Conservation (phyloP, 2,329 filamentous ascomycete species). For the Myriosclerotinia scirpicola region DNA sequence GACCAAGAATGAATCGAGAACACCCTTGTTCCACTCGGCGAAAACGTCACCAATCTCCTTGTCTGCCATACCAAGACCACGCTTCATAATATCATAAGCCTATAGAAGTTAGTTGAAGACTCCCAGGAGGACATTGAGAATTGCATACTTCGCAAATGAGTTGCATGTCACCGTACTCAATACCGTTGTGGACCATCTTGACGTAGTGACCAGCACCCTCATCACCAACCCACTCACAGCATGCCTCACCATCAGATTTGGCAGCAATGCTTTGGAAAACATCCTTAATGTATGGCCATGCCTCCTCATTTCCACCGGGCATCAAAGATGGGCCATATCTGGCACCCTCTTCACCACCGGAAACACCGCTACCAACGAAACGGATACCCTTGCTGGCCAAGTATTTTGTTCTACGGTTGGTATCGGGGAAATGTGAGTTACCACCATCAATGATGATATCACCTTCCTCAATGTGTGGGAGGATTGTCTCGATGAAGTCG, state of each 20-base stretch:
- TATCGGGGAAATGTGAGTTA: conserved; percentile 99
- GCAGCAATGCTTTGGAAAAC: conserved; percentile 97
- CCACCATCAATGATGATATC: conserved; percentile 99
- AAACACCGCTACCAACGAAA: conserved; percentile 96
- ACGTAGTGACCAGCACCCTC: conserved; percentile 99
- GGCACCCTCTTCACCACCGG: conserved; percentile 98
- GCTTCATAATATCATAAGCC: conserved; percentile 99
- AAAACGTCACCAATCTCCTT: conserved; percentile 97
- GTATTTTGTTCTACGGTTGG: conserved; percentile 94
- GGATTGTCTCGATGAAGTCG: conserved; percentile 95
- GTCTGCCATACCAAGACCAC: conserved; percentile 80
- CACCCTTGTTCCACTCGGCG: conserved; percentile 96
- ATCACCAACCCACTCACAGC: conserved; percentile 99
- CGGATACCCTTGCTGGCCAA: conserved; percentile 82
- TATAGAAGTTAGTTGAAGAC: conserved; percentile 44
- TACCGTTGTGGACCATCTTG: conserved; percentile 99
- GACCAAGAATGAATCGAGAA: conserved; percentile 98
- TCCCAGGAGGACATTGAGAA: neutral
- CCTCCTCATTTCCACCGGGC: conserved; percentile 98
- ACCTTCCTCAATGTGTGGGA: conserved; percentile 77
- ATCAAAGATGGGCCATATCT: conserved; percentile 96
- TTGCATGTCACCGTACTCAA: conserved; percentile 99
- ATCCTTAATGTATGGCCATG: conserved; percentile 98
- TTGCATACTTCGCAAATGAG: conserved; percentile 88
- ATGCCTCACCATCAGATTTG: conserved; percentile 95